Percentiles rank a stretch among this genome's conserved stretches.
These are phyloP conservation scores for Fusarium torulosum DNA, from an alignment of 2,329 filamentous ascomycete genomes.

Conservation along the genomic window DNA sequence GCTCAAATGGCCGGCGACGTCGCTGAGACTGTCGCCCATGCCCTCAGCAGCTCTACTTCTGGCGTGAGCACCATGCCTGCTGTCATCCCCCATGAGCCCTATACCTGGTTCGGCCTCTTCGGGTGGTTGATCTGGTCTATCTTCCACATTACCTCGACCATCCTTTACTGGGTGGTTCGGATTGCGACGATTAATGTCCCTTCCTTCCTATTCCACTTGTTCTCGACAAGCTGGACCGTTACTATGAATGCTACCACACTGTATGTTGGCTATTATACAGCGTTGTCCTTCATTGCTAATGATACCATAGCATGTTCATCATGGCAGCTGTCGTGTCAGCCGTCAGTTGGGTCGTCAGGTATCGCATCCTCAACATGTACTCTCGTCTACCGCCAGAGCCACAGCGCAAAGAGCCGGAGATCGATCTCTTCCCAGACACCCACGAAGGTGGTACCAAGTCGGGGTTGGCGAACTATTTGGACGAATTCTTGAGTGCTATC, in stretches of 20 bases:
- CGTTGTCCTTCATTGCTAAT: conserved; percentile 27
- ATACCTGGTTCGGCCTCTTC: conserved; percentile 70
- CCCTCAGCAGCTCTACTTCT: conserved; percentile 53
- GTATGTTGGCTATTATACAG: conserved; percentile 62
- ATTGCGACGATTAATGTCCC: conserved; percentile 91
- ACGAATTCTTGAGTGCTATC: conserved; percentile 98
- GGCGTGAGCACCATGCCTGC: conserved; percentile 54
- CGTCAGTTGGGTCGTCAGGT: conserved; percentile 92
- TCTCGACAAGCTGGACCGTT: conserved; percentile 93
- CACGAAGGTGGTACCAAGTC: conserved; percentile 92
- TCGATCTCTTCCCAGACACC: conserved; percentile 94
- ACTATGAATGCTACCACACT: conserved; percentile 99
- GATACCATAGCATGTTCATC: conserved; percentile 74
- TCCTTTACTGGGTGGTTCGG: conserved; percentile 83
- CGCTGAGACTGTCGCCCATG: conserved; percentile 51
- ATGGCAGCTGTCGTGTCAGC: conserved; percentile 82
- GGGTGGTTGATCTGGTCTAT: conserved; percentile 67
- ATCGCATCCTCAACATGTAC: conserved; percentile 98
- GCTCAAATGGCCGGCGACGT: conserved; percentile 51
- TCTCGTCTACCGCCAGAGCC: conserved; percentile 92
- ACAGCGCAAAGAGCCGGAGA: conserved; percentile 93
- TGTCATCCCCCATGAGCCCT: conserved; percentile 55
- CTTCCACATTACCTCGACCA: conserved; percentile 67
- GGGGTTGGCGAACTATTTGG: conserved; percentile 93
- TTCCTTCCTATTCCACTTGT: conserved; percentile 87